phyloP scores from a whole-genome alignment of 116 monocot species.

The Zostera marina region DNA sequence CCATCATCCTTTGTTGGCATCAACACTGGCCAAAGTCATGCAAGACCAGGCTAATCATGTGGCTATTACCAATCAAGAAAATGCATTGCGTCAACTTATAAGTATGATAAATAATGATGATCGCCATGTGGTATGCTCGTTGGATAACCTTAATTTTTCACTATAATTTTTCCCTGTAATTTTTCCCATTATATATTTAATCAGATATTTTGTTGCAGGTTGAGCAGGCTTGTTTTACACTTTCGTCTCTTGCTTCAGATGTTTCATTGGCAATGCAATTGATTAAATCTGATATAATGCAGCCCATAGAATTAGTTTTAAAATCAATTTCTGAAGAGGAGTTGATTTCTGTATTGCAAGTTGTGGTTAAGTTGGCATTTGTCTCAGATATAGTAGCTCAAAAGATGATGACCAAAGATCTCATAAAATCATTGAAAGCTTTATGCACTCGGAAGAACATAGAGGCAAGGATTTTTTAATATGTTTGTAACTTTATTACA shows the following conservation, averaged over 20 bases:
- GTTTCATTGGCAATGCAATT: conserved; percentile 76
- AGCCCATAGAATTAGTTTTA: conserved; percentile 74
- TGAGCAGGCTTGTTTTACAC: conserved; percentile 91
- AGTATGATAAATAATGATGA: conserved; percentile 95
- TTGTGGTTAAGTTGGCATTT: conserved; percentile 75
- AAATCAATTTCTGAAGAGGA: conserved; percentile 63
- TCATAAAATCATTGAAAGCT: conserved; percentile 71
- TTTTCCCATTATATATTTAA: neutral
- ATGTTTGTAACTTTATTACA: neutral
- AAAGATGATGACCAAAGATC: conserved; percentile 88
- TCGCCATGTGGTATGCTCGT: conserved; percentile 66
- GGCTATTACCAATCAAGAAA: conserved; percentile 86
- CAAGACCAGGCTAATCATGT: conserved; percentile 68
- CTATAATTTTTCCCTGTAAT: neutral
- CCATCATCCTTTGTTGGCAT: conserved; percentile 95
- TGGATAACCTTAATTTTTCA: neutral
- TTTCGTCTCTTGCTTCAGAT: conserved; percentile 80
- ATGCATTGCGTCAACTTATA: conserved; percentile 89
- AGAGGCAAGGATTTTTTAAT: conserved; percentile 34
- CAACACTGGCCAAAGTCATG: conserved; percentile 80
- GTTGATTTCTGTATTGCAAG: conserved; percentile 73
- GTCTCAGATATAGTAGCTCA: conserved; percentile 88
- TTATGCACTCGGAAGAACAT: conserved; percentile 69
- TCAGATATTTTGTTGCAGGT: conserved; percentile 34
- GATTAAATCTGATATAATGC: conserved; percentile 86